A percentile compares a stretch with the other conserved stretches of the same genome.
phyloP scores from a whole-genome alignment of 768 basidiomycete species.

The Collybiopsis luxurians region DNA sequence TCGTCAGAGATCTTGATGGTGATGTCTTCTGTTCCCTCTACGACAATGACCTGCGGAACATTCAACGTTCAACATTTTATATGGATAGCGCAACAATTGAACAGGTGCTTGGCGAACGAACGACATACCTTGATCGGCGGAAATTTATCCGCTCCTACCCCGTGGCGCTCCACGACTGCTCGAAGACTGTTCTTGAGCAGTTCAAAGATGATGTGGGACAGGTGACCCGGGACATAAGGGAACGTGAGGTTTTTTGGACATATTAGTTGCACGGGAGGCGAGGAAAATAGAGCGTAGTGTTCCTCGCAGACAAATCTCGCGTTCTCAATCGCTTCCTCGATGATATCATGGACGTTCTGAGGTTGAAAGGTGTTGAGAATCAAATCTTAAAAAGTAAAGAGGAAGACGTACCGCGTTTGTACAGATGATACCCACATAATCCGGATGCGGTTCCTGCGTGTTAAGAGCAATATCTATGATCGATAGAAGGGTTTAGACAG shows the following conservation, averaged over 20 bases:
- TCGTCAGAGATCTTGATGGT: conserved; percentile 99
- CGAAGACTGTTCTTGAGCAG: conserved; percentile 96
- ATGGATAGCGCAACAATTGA: background rate
- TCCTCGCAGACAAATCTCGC: conserved; percentile 39
- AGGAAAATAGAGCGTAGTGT: conserved; percentile 80
- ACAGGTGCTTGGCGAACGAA: too few species aligned
- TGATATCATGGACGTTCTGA: conserved; percentile 92
- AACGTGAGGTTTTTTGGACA: conserved; percentile 86
- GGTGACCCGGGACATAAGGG: conserved; percentile 93
- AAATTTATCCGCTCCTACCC: conserved; percentile 66
- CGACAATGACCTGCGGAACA: conserved; percentile 72
- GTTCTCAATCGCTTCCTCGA: conserved; percentile 98
- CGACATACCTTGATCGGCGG: conserved; percentile 73
- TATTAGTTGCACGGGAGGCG: conserved; percentile 94
- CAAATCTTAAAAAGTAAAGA: background rate
- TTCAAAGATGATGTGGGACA: conserved; percentile 97
- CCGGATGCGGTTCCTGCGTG: conserved; percentile 81
- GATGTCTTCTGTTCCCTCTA: conserved; percentile 97
- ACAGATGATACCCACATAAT: conserved; percentile 98
- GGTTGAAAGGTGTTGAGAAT: conserved; percentile 4
- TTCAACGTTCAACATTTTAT: background rate
- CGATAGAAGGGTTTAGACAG: background rate
- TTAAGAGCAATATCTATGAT: conserved; percentile 87
- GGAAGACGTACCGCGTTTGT: conserved; percentile 69
- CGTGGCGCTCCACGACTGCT: conserved; percentile 92